These are phyloP conservation scores for Claviceps cyperi DNA, from an alignment of 2,329 filamentous ascomycete species.

Conservation along the genomic window DNA sequence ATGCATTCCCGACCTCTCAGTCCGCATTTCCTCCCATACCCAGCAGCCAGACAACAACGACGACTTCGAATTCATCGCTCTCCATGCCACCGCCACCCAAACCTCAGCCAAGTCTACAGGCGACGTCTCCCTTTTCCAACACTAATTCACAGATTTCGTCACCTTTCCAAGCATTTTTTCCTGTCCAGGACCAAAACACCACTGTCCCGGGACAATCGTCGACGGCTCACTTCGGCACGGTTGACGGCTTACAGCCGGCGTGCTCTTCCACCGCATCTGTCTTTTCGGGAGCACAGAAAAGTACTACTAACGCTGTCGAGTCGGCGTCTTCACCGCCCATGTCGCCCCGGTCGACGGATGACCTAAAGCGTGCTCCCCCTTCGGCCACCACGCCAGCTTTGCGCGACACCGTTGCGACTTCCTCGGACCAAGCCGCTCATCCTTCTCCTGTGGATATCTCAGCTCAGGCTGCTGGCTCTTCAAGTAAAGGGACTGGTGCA, in stretches of 20 bases:
- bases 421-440: background rate
- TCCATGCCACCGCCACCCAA: slow-evolving; percentile 7
- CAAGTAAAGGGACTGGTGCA: background rate
- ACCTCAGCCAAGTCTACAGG: slow-evolving; percentile 1
- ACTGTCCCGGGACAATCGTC: background rate
- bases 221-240: background rate
- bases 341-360: background rate
- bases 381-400: background rate
- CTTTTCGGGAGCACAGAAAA: background rate
- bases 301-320: background rate
- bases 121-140: background rate
- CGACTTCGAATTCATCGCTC: background rate
- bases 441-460: background rate
- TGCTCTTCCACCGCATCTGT: background rate
- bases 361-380: background rate
- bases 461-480: background rate
- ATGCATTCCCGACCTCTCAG: background rate
- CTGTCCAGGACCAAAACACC: background rate
- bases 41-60: background rate
- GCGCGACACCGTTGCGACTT: background rate
- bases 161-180: background rate
- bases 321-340: background rate
- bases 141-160: background rate
- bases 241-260: background rate
- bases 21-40: background rate